These are phyloP conservation scores for Hamigera avellanea DNA, from an alignment of 495 filamentous ascomycete genomes.

Conservation along the genomic window DNA sequence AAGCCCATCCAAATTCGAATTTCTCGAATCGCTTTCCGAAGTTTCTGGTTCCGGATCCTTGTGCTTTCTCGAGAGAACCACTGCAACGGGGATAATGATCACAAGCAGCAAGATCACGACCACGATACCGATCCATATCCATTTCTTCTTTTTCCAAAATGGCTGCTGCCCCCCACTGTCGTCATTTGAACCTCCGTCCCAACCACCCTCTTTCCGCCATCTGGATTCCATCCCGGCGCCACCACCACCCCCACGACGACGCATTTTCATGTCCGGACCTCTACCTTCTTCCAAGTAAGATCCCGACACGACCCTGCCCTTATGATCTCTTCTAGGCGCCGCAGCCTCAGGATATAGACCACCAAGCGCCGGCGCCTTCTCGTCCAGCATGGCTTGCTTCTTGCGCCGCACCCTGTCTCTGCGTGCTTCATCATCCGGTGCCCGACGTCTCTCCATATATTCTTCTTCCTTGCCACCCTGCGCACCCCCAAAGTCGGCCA, in stretches of 20 bases:
- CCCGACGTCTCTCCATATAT: constrained; percentile 9
- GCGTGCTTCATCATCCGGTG: constrained; percentile 20
- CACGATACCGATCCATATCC: constrained; percentile 24
- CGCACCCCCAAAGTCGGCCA: constrained; percentile 49
- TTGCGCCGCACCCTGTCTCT: constrained; percentile 23
- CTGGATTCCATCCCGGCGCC: constrained; percentile 15
- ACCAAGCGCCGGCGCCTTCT: constrained; percentile 6
- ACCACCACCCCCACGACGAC: constrained; percentile 21
- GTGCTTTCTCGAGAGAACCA: constrained; percentile 60
- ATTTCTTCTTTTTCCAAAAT: constrained; percentile 24
- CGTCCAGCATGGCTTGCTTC: constrained; percentile 4
- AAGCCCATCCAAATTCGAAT: constrained; percentile 46
- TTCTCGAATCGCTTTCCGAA: constrained; percentile 28
- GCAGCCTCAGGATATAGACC: no score
- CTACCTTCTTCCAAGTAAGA: constrained; percentile 56
- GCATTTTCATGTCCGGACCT: constrained; percentile 24
- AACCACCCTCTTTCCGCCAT: constrained; percentile 20
- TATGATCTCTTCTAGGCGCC: constrained; percentile 7
- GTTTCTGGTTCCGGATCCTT: constrained; percentile 10
- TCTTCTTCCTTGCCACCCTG: constrained; percentile 29
- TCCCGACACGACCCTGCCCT: constrained; percentile 52
- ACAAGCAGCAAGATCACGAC: constrained; percentile 49
- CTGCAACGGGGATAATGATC: constrained; percentile 63
- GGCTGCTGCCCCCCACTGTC: constrained; percentile 6
- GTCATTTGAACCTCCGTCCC: constrained; percentile 20